Evolutionary conservation across 768 basidiomycete genomes (phyloP).

Genomic region (Calocera viscosa): DNA sequence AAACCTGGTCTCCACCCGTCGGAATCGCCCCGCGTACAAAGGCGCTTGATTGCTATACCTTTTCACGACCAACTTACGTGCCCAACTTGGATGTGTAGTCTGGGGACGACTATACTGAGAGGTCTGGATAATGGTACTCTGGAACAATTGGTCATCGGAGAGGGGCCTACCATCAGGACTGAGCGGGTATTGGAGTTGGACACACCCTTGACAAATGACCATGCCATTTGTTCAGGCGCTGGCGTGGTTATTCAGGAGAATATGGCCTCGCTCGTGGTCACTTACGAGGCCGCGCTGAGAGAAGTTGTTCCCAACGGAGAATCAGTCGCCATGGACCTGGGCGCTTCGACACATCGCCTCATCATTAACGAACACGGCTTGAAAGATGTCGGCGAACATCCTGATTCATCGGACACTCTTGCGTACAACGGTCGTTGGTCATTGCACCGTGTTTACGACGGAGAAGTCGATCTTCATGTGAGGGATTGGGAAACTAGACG

Average conservation of each 20-base stretch:
- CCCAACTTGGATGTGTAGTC: no score
- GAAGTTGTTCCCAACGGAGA: background rate
- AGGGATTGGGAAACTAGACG: background rate
- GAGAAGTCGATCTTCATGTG: background rate
- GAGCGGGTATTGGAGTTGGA: no score
- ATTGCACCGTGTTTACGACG: background rate
- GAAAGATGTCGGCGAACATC: background rate
- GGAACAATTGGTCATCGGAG: no score
- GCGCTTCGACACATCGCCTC: background rate
- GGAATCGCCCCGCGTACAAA: no score
- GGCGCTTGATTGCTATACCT: no score
- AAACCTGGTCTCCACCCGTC: no score
- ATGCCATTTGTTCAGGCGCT: background rate
- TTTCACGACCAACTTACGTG: no score
- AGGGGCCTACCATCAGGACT: no score
- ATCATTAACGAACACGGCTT: background rate
- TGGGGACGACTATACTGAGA: no score
- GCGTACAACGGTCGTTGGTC: background rate
- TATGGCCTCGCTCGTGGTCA: background rate
- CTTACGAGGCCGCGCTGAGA: background rate
- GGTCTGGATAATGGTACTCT: no score
- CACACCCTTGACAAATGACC: no score
- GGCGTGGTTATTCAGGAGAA: background rate
- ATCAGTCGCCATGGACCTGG: background rate
- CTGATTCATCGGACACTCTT: background rate